Evolutionary conservation across 106 monocot genomes (phyloP), one percentile per base, ranked within the genome.

Genomic region (Dioscorea alata): DNA sequence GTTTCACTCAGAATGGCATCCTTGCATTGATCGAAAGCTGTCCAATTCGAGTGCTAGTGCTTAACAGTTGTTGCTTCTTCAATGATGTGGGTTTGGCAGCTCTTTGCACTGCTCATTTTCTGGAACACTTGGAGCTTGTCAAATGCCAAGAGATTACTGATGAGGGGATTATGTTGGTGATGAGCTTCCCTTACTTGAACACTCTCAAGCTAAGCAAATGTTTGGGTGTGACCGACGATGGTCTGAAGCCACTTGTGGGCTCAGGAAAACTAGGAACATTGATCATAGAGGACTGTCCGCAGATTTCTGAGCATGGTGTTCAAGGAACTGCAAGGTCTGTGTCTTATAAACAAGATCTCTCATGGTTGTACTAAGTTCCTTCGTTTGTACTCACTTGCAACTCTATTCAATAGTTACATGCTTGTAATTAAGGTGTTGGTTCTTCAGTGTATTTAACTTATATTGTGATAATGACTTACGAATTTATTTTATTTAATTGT

Each of bases 11-110:
- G 72, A 33, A 71, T 49, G 81, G 80, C n/a, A 49, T 88, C 66
- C 50, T 77, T 50, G 63, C 18, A n/a, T 61, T 92, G 71, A 49
- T 85, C 61, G 69, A 67, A 10, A 73, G 60, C 18, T 92, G 88
- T 63, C 83, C 89, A 15, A 71, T 93, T 72, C 85, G 81, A 4
- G 68, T 69, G 15, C 67, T 89, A 69, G 71, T 66, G 8, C 78
- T 93, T 18, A 65, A 76, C 16, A 25, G 72, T 56, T 76, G 66
- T 28, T 62, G 21, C 59, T 76, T 83, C 67, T 85, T 92, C 54
- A 61, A 85, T 73, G 83, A 88, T 50, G 28, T 24, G 60, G 88
- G 85, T 24, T 85, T 92, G 88, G 75, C 75, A 58, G 80, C 78
- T 5, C 79, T 92, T 23, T 68, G 79, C 68, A 78, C 73, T 22